Percentiles rank a stretch among this genome's conserved stretches.
Evolutionary conservation across 805 yeast genomes (phyloP).

Genomic region (Komagataella ulmi): DNA sequence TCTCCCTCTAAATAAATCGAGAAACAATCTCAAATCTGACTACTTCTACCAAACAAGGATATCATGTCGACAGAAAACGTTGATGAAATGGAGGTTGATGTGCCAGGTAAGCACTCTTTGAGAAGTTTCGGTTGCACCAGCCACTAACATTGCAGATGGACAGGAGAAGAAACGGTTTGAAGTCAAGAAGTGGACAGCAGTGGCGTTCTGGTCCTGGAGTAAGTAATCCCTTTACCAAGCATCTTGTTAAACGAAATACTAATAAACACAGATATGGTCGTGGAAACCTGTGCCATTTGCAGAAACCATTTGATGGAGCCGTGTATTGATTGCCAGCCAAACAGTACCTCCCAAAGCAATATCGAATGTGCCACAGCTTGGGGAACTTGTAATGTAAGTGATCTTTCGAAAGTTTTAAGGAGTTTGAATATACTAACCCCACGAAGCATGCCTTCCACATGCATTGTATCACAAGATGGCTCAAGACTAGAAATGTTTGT

Average conservation of each 20-base stretch:
- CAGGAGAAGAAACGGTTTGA: slow-evolving; percentile 64
- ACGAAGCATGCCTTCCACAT: slow-evolving; percentile 81
- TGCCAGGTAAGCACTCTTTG: slow-evolving; percentile 8
- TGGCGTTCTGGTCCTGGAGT: slow-evolving; percentile 99
- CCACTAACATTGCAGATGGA: slow-evolving; percentile 7
- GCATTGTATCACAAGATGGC: slow-evolving; percentile 95
- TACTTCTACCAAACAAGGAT: background rate
- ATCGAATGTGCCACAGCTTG: slow-evolving; percentile 91
- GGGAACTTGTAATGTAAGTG: slow-evolving; percentile 65
- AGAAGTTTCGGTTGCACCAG: background rate
- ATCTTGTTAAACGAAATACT: background rate
- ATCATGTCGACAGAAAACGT: slow-evolving; percentile 1
- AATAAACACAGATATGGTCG: slow-evolving; percentile 44
- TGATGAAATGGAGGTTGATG: slow-evolving; percentile 13
- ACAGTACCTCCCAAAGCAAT: slow-evolving; percentile 43
- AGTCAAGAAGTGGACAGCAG: slow-evolving; percentile 97
- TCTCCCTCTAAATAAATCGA: background rate
- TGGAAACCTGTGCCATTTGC: slow-evolving; percentile 96
- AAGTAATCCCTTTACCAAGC: slow-evolving; percentile 14
- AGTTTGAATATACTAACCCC: background rate
- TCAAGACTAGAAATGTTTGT: slow-evolving; percentile 88
- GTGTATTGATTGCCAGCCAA: slow-evolving; percentile 92
- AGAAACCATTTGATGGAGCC: slow-evolving; percentile 97
- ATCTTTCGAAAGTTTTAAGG: background rate
- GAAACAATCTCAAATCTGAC: background rate